Evolutionary conservation across 805 yeast genomes (phyloP).

Genomic region (Sugiyamaella americana): DNA sequence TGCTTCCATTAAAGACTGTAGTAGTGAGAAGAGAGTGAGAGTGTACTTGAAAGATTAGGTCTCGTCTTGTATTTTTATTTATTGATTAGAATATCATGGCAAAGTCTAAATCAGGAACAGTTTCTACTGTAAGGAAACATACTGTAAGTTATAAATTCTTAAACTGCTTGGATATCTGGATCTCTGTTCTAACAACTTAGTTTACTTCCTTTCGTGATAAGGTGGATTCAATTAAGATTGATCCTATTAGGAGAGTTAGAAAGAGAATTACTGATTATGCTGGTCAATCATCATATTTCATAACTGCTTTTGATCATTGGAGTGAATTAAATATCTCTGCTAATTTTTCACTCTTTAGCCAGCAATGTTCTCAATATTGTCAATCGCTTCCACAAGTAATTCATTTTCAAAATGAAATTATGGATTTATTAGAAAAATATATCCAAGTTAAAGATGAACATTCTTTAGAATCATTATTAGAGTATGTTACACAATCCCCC

Average conservation of each 20-base stretch:
- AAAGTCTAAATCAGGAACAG: constrained; percentile 15
- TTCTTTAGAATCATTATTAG: constrained; percentile 76
- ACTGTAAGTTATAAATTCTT: constrained; percentile 11
- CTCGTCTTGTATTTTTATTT: too few species aligned
- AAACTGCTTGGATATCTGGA: background rate
- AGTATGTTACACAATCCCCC: constrained; percentile 32
- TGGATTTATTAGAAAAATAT: constrained; percentile 42
- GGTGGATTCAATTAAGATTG: constrained; percentile 76
- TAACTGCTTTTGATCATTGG: constrained; percentile 81
- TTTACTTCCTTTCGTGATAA: constrained; percentile 58
- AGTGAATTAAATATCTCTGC: constrained; percentile 75
- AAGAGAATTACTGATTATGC: constrained; percentile 25
- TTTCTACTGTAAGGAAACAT: constrained; percentile 16
- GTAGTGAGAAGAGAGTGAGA: too few species aligned
- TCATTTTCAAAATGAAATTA: constrained; percentile 61
- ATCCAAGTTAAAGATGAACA: constrained; percentile 55
- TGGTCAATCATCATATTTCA: constrained; percentile 56
- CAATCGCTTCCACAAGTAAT: constrained; percentile 77
- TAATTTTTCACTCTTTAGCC: constrained; percentile 57
- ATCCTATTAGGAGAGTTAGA: constrained; percentile 43
- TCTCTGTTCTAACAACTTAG: constrained; percentile 9
- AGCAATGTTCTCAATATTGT: constrained; percentile 46
- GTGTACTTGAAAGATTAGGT: too few species aligned
- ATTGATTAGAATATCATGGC: too few species aligned
- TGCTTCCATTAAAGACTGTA: too few species aligned